These are phyloP conservation scores for Aureobasidium zeae DNA, from an alignment of 2,329 filamentous ascomycete genomes.

Conservation along the genomic window DNA sequence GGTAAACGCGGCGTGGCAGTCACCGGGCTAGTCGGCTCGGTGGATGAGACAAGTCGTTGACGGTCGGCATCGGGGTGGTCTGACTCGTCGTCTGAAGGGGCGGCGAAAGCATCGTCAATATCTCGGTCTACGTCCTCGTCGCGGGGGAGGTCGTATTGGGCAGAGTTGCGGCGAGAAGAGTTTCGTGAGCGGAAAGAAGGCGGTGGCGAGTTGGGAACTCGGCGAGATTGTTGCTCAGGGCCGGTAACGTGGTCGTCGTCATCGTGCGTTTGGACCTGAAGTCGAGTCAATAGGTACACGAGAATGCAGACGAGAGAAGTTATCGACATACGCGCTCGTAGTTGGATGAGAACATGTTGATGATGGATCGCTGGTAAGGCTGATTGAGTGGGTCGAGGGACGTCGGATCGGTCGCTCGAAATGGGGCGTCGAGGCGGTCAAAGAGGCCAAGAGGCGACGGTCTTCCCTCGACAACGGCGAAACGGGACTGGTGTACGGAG, in stretches of 20 bases:
- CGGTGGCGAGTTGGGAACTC: conserved; percentile 40
- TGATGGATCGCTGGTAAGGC: not conserved
- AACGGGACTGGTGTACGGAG: too few species aligned
- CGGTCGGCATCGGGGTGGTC: conserved; percentile 67
- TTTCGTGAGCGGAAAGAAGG: conserved; percentile 85
- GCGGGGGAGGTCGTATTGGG: conserved; percentile 41
- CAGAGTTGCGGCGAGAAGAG: conserved; percentile 54
- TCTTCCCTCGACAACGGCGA: too few species aligned
- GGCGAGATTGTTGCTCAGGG: conserved; percentile 21
- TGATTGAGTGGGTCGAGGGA: too few species aligned
- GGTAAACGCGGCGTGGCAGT: conserved; percentile 29
- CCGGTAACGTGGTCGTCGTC: conserved; percentile 29
- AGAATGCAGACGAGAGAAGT: not conserved
- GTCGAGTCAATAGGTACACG: not conserved
- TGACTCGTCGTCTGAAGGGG: conserved; percentile 52
- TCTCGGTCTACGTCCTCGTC: conserved; percentile 61
- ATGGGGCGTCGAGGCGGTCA: too few species aligned
- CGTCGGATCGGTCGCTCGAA: not conserved
- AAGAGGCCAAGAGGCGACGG: too few species aligned
- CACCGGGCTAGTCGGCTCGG: conserved; percentile 9
- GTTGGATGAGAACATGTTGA: conserved; percentile 37
- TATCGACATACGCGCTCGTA: conserved; percentile 37
- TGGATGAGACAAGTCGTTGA: conserved; percentile 51
- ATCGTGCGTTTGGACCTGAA: conserved; percentile 36
- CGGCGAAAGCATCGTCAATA: conserved; percentile 86